Evolutionary conservation across 2,329 filamentous ascomycete genomes (phyloP).

Genomic region (Allantophomopsis cytisporea): DNA sequence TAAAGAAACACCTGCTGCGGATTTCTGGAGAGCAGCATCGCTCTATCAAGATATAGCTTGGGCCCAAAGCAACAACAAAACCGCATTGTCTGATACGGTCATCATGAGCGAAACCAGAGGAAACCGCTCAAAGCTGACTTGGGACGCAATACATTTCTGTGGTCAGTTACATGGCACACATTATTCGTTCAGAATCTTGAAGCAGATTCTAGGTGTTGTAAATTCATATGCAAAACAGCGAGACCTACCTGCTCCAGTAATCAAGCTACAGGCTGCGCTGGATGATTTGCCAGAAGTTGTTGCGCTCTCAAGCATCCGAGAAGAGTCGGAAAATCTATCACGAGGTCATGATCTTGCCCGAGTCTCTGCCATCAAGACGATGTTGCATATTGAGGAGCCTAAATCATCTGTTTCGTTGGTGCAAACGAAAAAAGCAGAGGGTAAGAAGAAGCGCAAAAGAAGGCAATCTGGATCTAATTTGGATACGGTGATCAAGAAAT

Average conservation of each 20-base stretch:
- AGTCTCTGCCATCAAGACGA: neutral
- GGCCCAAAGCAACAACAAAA: slow-evolving; percentile 11
- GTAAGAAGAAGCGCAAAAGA: too few relatives aligned
- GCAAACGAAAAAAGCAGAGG: too few relatives aligned
- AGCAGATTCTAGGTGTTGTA: slow-evolving; percentile 10
- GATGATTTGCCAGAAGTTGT: neutral
- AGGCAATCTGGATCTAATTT: too few relatives aligned
- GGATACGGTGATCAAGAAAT: too few relatives aligned
- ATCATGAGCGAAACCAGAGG: neutral
- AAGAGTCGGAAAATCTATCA: neutral
- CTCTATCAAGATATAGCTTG: slow-evolving; percentile 16
- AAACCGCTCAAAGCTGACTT: slow-evolving; percentile 7
- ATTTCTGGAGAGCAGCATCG: slow-evolving; percentile 13
- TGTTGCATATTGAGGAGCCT: neutral
- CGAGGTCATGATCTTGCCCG: neutral
- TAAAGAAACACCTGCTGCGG: slow-evolving; percentile 2
- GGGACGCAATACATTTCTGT: slow-evolving; percentile 17
- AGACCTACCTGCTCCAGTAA: neutral
- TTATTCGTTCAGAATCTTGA: slow-evolving; percentile 19
- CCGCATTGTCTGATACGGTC: slow-evolving; percentile 2
- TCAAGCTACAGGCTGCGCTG: neutral
- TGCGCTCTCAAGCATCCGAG: neutral
- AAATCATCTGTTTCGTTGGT: too few relatives aligned
- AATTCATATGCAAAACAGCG: neutral
- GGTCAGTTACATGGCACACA: slow-evolving; percentile 17